Evolutionary conservation across 1,139 yeast genomes (phyloP).

Genomic region (Geotrichum citri-aurantii): DNA sequence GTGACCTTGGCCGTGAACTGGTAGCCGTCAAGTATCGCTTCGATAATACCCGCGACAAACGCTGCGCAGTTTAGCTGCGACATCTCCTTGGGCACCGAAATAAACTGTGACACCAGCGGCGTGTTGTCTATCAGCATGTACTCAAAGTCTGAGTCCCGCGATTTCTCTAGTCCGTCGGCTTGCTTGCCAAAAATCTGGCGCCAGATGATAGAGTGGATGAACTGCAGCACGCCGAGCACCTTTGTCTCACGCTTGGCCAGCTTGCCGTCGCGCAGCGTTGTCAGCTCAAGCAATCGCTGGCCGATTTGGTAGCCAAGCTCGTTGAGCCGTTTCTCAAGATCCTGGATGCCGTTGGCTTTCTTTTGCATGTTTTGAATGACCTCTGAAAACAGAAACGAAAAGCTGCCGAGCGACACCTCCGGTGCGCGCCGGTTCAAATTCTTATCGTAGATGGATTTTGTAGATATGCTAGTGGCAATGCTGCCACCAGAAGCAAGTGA

Average conservation of each 20-base stretch:
- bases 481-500: constrained; percentile 3
- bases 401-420: constrained; percentile 61
- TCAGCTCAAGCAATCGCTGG: constrained; percentile 51
- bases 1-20: constrained; percentile 79
- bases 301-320: constrained; percentile 73
- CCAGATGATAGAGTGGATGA: constrained; percentile 82
- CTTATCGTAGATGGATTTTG: constrained; percentile 53
- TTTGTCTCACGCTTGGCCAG: constrained; percentile 63
- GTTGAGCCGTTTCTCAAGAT: constrained; percentile 69
- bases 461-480: neutral
- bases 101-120: constrained; percentile 71
- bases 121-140: constrained; percentile 74
- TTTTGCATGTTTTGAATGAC: constrained; percentile 62
- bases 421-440: constrained; percentile 58
- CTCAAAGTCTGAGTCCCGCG: constrained; percentile 75
- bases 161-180: constrained; percentile 84
- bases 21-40: constrained; percentile 78
- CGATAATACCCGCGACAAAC: constrained; percentile 84
- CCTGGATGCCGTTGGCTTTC: constrained; percentile 64
- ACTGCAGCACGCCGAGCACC: constrained; percentile 74
- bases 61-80: constrained; percentile 79
- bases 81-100: constrained; percentile 75
- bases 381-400: constrained; percentile 68
- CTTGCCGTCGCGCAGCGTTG: constrained; percentile 61
- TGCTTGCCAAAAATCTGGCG: constrained; percentile 68